Base-by-base conservation (phyloP, 148 eudicot genomes). In the Agrostemma githago region DNA sequence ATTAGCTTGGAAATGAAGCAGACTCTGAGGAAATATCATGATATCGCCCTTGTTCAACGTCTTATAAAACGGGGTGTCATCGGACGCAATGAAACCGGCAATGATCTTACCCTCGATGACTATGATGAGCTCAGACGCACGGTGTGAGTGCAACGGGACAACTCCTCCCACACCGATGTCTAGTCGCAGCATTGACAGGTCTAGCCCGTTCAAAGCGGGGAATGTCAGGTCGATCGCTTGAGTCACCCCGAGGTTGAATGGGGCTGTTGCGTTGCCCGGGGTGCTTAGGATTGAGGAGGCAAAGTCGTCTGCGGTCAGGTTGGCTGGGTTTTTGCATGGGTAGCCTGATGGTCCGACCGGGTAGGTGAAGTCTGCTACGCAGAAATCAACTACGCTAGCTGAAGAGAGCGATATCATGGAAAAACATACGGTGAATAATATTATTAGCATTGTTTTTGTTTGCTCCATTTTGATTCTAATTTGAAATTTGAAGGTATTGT, bases 101-200 rank as follows among this genome's bases (percentile, higher is more conserved):
- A 77, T 42, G 3, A 77, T 77, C 9, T 48, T 40, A 0, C 80
- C 80, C 14, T 77, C 69, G 17, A 43, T 15, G 4, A 65, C 48
- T 6, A 72, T 6, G 7, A 72, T 39, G 1, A 78, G 8, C 17
- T 78, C 80, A 0, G 80, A 78, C 12, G 51, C 53, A 8, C 76
- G 19, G 46, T 78, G 80, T 15, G 60, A 9, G 44, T 78, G 80
- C 3, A 78, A 12, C 0, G 72, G 72, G 10, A 78, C 72, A 0
- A 65, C 80, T 15, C 80, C 80, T 21, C 80, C 76, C 0, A 72
- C 66, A 8, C 51, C 80, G 5, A 78, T 16, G 63, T 78, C 80
- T 14, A 78, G 46, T 2, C 80, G 12, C 0, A 42, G 56, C 67
- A 78, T 66, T 8, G 80, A 68, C 1, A 78, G 66, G 8, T 76